Evolutionary conservation across 2,329 filamentous ascomycete species (phyloP).

Genomic region (Teratosphaeriaceae sp.): DNA sequence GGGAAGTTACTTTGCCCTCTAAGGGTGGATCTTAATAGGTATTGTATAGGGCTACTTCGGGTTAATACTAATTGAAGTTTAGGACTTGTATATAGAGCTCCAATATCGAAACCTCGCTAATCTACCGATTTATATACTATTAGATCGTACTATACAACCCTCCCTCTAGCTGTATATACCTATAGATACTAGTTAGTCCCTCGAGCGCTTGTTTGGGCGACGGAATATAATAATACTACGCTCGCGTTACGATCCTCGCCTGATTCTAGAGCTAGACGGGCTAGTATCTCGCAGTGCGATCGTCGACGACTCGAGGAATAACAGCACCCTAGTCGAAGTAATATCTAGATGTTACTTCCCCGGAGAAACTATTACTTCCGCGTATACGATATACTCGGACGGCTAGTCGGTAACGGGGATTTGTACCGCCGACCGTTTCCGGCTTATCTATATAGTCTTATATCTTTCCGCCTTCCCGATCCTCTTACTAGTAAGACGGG

Average conservation of each 20-base stretch:
- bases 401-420: conserved; percentile 49
- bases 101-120: no score
- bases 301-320: conserved; percentile 30
- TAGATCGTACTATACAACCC: no score
- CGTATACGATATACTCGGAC: conserved; percentile 50
- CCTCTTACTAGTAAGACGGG: conserved; percentile 53
- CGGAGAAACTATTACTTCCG: conserved; percentile 46
- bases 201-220: conserved; percentile 55
- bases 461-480: conserved; percentile 53
- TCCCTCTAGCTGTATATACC: conserved; percentile 11
- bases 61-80: no score
- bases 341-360: neutral
- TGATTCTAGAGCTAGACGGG: conserved; percentile 46
- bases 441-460: conserved; percentile 54
- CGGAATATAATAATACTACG: conserved; percentile 50
- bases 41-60: no score
- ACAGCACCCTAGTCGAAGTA: conserved; percentile 28
- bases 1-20: no score
- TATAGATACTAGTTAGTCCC: conserved; percentile 49
- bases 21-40: no score
- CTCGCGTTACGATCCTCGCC: conserved; percentile 29
- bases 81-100: no score
- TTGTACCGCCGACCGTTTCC: conserved; percentile 25
- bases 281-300: conserved; percentile 26
- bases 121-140: no score